Percentiles rank a stretch among this genome's conserved stretches.
phyloP scores from a whole-genome alignment of 345 rosid genomes.

The Citrus australasica region DNA sequence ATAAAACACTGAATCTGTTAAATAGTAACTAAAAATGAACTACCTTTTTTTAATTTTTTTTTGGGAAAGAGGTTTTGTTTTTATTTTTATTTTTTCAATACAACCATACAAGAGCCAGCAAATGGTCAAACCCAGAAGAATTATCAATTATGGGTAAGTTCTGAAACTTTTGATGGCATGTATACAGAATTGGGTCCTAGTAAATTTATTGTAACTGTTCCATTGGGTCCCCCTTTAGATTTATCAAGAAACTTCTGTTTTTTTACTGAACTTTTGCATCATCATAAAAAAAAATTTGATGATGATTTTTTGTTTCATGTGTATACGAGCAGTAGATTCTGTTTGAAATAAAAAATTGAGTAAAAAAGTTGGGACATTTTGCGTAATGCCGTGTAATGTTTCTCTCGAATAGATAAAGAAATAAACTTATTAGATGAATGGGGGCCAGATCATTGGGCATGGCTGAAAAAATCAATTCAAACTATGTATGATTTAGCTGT shows the following conservation, averaged over 20 bases:
- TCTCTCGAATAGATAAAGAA: neutral
- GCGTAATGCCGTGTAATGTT: neutral
- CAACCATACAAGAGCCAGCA: neutral
- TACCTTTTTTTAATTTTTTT: neutral
- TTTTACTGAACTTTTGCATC: neutral
- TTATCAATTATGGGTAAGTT: neutral
- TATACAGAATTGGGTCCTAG: neutral
- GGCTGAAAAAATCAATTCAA: no score
- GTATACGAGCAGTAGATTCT: neutral
- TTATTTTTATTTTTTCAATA: no score
- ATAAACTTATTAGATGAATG: neutral
- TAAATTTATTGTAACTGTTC: neutral
- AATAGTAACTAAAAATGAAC: neutral
- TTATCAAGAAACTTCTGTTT: neutral
- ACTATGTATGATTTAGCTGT: no score
- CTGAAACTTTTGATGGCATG: neutral
- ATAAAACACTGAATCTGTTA: neutral
- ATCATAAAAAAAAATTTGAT: neutral
- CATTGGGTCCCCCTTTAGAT: constrained; percentile 1
- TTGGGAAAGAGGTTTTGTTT: no score
- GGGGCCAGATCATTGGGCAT: no score
- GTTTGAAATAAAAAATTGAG: neutral
- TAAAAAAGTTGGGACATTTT: neutral
- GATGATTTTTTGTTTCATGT: neutral
- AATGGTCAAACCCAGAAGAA: neutral